phyloP scores from a whole-genome alignment of 1,139 yeast species.

The Candida dubliniensis region DNA sequence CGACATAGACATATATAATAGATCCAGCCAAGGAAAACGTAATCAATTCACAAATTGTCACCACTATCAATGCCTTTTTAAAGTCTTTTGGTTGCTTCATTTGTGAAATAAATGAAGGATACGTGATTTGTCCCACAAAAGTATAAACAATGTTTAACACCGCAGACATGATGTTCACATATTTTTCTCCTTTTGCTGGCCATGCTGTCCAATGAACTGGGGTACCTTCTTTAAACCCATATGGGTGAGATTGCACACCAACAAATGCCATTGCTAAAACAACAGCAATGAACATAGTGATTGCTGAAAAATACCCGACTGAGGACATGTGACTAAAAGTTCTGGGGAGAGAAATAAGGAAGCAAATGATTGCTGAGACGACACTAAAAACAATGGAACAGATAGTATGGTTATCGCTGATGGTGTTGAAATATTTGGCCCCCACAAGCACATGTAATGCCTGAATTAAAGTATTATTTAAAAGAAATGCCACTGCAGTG shows the following conservation, averaged over 20 bases:
- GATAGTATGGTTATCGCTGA: slow-evolving; percentile 46
- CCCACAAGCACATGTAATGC: slow-evolving; percentile 61
- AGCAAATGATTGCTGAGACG: slow-evolving; percentile 48
- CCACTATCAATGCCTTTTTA: slow-evolving; percentile 54
- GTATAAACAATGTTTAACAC: slow-evolving; percentile 60
- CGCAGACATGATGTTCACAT: slow-evolving; percentile 57
- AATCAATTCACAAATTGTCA: slow-evolving; percentile 50
- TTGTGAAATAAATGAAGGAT: slow-evolving; percentile 61
- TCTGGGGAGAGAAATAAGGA: slow-evolving; percentile 53
- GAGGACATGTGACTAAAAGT: slow-evolving; percentile 53
- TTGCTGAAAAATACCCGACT: slow-evolving; percentile 53
- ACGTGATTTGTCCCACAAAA: slow-evolving; percentile 63
- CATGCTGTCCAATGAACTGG: slow-evolving; percentile 48
- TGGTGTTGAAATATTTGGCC: slow-evolving; percentile 58
- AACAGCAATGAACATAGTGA: slow-evolving; percentile 58
- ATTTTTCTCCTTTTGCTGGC: slow-evolving; percentile 53
- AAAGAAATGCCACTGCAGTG: slow-evolving; percentile 53
- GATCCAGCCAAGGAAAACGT: slow-evolving; percentile 56
- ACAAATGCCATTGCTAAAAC: slow-evolving; percentile 54
- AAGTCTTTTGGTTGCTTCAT: slow-evolving; percentile 60
- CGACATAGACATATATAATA: slow-evolving; percentile 58
- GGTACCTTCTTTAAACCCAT: slow-evolving; percentile 27
- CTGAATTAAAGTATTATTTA: slow-evolving; percentile 57
- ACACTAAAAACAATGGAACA: slow-evolving; percentile 55
- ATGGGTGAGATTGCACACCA: slow-evolving; percentile 52